Evolutionary conservation across 208 protist species (phyloP).

Genomic region (Leishmania mexicana): DNA sequence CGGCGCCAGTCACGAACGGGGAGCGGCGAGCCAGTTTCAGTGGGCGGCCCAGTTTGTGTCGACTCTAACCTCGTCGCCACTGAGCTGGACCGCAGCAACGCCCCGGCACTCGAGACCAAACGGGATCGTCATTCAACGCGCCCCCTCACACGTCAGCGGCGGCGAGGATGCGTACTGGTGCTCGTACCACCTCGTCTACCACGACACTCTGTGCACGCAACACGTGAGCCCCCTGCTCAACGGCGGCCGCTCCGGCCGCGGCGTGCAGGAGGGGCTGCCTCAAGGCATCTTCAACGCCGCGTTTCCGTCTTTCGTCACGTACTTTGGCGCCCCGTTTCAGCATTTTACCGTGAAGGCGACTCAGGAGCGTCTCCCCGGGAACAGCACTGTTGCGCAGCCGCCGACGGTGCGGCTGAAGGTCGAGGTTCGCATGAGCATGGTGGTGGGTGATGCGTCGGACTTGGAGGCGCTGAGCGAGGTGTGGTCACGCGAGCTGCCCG

Average conservation of each 20-base stretch:
- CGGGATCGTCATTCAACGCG: conserved; percentile 37
- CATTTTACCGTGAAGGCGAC: conserved; percentile 60
- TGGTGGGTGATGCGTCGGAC: conserved; percentile 27
- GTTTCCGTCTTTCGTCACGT: conserved; percentile 48
- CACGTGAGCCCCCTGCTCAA: conserved; percentile 71
- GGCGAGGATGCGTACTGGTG: conserved; percentile 48
- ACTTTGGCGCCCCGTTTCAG: conserved; percentile 69
- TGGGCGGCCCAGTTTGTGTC: conserved; percentile 85
- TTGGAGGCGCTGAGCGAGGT: conserved; percentile 31
- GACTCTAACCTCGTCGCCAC: conserved; percentile 74
- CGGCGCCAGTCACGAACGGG: conserved; percentile 28
- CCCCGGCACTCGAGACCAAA: conserved; percentile 67
- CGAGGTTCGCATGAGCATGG: conserved; percentile 63
- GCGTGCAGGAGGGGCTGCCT: conserved; percentile 57
- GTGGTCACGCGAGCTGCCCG: conserved; percentile 29
- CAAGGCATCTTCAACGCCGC: conserved; percentile 63
- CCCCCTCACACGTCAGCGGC: neutral
- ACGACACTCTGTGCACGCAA: conserved; percentile 83
- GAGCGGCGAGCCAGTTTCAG: conserved; percentile 48
- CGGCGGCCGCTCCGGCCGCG: conserved; percentile 53
- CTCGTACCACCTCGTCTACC: conserved; percentile 75
- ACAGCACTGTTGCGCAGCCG: conserved; percentile 1
- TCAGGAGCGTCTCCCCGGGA: conserved; percentile 10
- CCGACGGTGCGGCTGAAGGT: conserved; percentile 43
- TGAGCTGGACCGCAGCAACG: conserved; percentile 70